These are phyloP conservation scores for Sphagnum magellanicum DNA, from an alignment of 228 moss, liverwort and hornwort species.

Conservation along the genomic window DNA sequence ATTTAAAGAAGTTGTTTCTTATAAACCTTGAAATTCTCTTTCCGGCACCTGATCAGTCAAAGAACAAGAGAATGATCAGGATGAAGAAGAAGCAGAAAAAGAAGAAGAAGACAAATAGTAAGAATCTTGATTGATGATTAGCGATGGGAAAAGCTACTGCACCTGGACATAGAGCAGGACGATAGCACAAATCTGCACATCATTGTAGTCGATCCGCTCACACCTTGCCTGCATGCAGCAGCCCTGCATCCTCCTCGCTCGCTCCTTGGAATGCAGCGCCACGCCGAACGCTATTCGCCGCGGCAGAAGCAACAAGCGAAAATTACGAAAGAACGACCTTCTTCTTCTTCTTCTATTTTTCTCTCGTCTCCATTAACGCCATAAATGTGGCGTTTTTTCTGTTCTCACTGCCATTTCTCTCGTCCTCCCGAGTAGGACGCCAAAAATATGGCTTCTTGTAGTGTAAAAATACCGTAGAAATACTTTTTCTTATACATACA, in stretches of 20 bases:
- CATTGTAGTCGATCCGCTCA: conserved; percentile 61
- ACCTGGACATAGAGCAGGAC: conserved; percentile 93
- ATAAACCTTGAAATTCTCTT: not conserved
- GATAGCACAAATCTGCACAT: conserved; percentile 68
- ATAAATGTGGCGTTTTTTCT: not conserved
- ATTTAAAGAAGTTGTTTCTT: not conserved
- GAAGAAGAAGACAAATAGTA: not conserved
- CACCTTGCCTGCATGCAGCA: conserved; percentile 54
- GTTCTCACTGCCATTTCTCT: not conserved
- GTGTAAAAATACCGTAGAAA: no score
- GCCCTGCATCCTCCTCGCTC: conserved; percentile 63
- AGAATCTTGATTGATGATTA: not conserved
- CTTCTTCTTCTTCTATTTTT: not conserved
- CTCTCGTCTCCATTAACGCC: not conserved
- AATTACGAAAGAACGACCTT: not conserved
- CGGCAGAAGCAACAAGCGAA: no score
- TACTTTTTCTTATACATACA: no score
- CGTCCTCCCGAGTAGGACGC: not conserved
- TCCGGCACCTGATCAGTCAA: not conserved
- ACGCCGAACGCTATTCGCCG: no score
- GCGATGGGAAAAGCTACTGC: not conserved
- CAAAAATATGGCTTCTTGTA: no score
- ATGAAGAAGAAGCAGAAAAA: not conserved
- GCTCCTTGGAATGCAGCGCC: not conserved
- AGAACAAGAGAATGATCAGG: not conserved